Evolutionary conservation across 2,329 filamentous ascomycete species (phyloP).

Genomic region (Paracorniculantispora psalliotae): DNA sequence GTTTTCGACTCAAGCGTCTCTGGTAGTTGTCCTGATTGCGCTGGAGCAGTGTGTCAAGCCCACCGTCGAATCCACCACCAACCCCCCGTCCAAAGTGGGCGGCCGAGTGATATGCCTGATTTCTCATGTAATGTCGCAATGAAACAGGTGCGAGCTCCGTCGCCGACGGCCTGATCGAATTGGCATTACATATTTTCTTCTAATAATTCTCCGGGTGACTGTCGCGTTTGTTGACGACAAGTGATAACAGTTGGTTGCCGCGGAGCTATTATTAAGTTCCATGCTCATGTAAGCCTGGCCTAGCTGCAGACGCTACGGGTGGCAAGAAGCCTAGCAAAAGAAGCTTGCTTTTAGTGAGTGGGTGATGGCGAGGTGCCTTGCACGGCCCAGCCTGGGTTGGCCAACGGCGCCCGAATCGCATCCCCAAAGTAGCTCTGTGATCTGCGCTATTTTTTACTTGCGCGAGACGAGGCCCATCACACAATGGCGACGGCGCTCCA

Average conservation of each 20-base stretch:
- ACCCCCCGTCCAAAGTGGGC: conserved; percentile 1
- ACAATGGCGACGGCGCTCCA: neutral
- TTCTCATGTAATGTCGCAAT: conserved; percentile 6
- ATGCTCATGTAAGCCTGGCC: neutral
- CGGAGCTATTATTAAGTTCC: neutral
- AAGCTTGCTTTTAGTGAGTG: conserved; percentile 4
- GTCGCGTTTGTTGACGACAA: neutral
- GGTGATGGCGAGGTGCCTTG: neutral
- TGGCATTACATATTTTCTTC: neutral
- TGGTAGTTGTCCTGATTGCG: neutral
- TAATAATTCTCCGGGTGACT: neutral
- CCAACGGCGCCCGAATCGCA: conserved; percentile 3
- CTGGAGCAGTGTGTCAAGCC: neutral
- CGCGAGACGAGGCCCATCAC: neutral
- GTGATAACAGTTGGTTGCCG: too few relatives aligned
- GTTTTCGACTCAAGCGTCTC: neutral
- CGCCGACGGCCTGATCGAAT: neutral
- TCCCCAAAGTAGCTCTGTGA: neutral
- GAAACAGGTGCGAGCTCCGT: neutral
- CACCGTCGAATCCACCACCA: neutral
- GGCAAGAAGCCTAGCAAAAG: neutral
- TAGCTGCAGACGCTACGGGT: conserved; percentile 2
- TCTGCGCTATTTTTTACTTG: neutral
- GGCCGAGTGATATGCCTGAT: neutral
- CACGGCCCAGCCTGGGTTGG: neutral